Percentiles rank a stretch among this genome's conserved stretches.
Evolutionary conservation across 2,329 filamentous ascomycete species (phyloP).

Genomic region (Paecilomyces variotii): DNA sequence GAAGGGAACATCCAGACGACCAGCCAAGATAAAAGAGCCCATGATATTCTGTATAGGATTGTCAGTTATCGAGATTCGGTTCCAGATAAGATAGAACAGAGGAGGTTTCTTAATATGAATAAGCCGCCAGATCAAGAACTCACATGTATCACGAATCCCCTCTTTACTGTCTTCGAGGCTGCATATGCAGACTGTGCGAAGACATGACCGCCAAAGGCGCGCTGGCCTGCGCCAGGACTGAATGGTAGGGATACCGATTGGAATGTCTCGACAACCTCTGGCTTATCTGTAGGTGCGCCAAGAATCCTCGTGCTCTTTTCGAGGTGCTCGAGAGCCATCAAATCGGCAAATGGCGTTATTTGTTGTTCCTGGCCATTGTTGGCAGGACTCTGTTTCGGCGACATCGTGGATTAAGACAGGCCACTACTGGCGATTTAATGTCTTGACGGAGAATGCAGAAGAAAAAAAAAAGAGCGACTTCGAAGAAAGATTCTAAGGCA

Average conservation of each 20-base stretch:
- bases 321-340: slow-evolving; percentile 25
- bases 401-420: not conserved
- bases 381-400: not conserved
- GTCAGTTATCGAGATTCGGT: not conserved
- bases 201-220: slow-evolving; percentile 48
- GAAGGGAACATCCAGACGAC: slow-evolving; percentile 41
- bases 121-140: slow-evolving; percentile 7
- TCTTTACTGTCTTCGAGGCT: slow-evolving; percentile 45
- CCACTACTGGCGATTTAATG: not conserved
- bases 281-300: slow-evolving; percentile 3
- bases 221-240: slow-evolving; percentile 30
- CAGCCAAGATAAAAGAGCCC: slow-evolving; percentile 45
- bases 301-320: slow-evolving; percentile 5
- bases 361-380: not conserved
- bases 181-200: slow-evolving; percentile 52
- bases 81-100: not conserved
- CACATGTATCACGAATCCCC: slow-evolving; percentile 47
- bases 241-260: slow-evolving; percentile 23
- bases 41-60: slow-evolving; percentile 38
- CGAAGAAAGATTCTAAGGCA: not conserved
- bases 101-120: not conserved
- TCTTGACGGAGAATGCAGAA: not conserved
- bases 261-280: slow-evolving; percentile 23
- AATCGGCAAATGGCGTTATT: slow-evolving; percentile 15
- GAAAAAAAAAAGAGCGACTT: not conserved